Evolutionary conservation across 2,329 filamentous ascomycete genomes (phyloP).

Genomic region (Arthrobotrys megalospora): DNA sequence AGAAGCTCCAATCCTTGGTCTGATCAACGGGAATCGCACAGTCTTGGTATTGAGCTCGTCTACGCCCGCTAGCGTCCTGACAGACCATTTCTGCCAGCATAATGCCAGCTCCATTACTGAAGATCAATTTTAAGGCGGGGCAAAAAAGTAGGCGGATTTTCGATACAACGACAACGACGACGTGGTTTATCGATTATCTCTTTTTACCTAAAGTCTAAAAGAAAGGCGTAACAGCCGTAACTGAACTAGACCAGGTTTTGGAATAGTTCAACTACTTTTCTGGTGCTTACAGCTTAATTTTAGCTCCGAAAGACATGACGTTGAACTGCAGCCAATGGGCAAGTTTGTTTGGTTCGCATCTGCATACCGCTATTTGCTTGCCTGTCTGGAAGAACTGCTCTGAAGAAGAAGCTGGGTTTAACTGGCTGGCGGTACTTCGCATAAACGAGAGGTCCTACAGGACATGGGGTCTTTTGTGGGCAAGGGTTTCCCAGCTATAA

Average conservation of each 20-base stretch:
- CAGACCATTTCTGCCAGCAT: slow-evolving; percentile 3
- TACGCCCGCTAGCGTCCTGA: slow-evolving; percentile 24
- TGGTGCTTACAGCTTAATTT: slow-evolving; percentile 32
- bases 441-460: slow-evolving; percentile 52
- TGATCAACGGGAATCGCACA: slow-evolving; percentile 26
- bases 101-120: slow-evolving; percentile 13
- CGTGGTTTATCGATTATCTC: slow-evolving; percentile 38
- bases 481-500: slow-evolving; percentile 54
- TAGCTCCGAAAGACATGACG: slow-evolving; percentile 54
- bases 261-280: slow-evolving; percentile 4
- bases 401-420: slow-evolving; percentile 20
- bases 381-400: slow-evolving; percentile 11
- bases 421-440: slow-evolving; percentile 49
- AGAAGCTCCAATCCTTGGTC: slow-evolving; percentile 18
- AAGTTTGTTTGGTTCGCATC: slow-evolving; percentile 48
- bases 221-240: slow-evolving; percentile 3
- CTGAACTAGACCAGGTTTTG: slow-evolving; percentile 11
- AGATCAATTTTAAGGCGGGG: slow-evolving; percentile 55
- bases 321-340: slow-evolving; percentile 54
- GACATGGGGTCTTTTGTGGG: slow-evolving; percentile 29
- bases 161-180: background rate
- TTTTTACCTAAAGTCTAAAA: background rate
- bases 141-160: slow-evolving; percentile 1
- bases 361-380: slow-evolving; percentile 51
- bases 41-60: slow-evolving; percentile 60